Evolutionary conservation across 2,329 filamentous ascomycete genomes (phyloP).

Genomic region (Pseudovirgaria hyperparasitica): DNA sequence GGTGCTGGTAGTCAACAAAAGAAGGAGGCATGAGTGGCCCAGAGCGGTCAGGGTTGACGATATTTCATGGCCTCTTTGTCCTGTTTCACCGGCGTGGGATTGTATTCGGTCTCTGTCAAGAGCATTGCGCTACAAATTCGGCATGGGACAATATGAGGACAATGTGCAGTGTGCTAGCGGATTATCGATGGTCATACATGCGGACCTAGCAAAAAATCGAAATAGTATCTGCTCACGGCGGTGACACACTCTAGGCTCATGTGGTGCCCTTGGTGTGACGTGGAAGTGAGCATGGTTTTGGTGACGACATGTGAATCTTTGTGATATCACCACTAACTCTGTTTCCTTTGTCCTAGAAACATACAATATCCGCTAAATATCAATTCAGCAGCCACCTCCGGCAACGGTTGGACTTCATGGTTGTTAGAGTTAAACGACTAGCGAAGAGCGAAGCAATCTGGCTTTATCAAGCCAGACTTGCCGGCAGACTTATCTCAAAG

Average conservation of each 20-base stretch:
- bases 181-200: constrained; percentile 23
- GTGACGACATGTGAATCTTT: constrained; percentile 10
- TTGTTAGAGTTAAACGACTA: constrained; percentile 91
- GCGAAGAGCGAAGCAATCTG: constrained; percentile 61
- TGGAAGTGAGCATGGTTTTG: constrained; percentile 9
- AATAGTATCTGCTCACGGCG: constrained; percentile 9
- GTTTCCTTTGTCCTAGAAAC: constrained; percentile 9
- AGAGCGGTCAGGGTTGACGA: constrained; percentile 21
- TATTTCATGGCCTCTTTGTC: constrained; percentile 23
- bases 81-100: constrained; percentile 19
- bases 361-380: constrained; percentile 56
- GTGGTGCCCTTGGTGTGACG: background rate
- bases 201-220: constrained; percentile 20
- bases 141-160: constrained; percentile 20
- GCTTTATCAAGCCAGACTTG: constrained; percentile 44
- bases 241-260: constrained; percentile 1
- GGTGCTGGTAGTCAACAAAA: constrained; percentile 31
- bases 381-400: constrained; percentile 62
- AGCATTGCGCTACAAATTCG: constrained; percentile 26
- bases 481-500: constrained; percentile 69
- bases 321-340: constrained; percentile 13
- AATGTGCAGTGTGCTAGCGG: constrained; percentile 21
- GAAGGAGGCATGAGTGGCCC: constrained; percentile 35
- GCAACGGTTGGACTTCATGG: constrained; percentile 63
- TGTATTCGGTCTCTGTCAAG: constrained; percentile 21